Evolutionary conservation across 2,329 filamentous ascomycete genomes (phyloP).

Genomic region (Ophiostoma fasciatum): DNA sequence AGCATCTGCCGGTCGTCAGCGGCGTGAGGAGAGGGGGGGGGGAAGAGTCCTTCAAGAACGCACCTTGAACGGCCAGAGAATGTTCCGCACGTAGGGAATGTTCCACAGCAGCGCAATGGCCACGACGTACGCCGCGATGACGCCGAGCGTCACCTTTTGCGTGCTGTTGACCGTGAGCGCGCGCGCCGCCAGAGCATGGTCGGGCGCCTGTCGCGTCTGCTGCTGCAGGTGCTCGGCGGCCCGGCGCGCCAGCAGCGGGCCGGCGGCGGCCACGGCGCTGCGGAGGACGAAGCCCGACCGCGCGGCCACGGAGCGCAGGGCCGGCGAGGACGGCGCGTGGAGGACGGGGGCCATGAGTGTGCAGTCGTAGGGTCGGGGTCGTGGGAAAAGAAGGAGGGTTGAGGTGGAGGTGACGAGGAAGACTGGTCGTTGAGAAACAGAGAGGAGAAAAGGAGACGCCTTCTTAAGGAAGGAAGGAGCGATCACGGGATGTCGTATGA

Average conservation of each 20-base stretch:
- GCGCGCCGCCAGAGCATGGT: constrained; percentile 3
- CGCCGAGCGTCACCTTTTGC: constrained; percentile 54
- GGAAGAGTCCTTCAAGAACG: constrained; percentile 6
- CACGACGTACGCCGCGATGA: constrained; percentile 44
- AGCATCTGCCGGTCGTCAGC: constrained; percentile 43
- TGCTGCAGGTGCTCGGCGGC: constrained; percentile 4
- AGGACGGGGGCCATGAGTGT: constrained; percentile 10
- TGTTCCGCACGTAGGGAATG: constrained; percentile 57
- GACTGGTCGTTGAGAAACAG: no score
- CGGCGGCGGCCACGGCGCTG: constrained; percentile 6
- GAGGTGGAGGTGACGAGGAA: no score
- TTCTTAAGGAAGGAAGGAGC: no score
- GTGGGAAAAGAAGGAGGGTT: no score
- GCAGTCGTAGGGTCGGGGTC: no score
- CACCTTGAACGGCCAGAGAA: constrained; percentile 72
- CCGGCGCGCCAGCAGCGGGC: constrained; percentile 6
- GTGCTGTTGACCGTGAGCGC: constrained; percentile 46
- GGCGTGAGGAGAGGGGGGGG: neutral
- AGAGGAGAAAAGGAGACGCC: no score
- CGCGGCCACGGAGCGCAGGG: constrained; percentile 8
- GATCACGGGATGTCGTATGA: no score
- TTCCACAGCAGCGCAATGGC: constrained; percentile 68
- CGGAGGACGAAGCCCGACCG: constrained; percentile 6
- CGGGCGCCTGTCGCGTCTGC: neutral
- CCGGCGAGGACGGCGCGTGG: constrained; percentile 1